phyloP scores from a whole-genome alignment of 306 rosid species.

The Begonia fuchsioides region DNA sequence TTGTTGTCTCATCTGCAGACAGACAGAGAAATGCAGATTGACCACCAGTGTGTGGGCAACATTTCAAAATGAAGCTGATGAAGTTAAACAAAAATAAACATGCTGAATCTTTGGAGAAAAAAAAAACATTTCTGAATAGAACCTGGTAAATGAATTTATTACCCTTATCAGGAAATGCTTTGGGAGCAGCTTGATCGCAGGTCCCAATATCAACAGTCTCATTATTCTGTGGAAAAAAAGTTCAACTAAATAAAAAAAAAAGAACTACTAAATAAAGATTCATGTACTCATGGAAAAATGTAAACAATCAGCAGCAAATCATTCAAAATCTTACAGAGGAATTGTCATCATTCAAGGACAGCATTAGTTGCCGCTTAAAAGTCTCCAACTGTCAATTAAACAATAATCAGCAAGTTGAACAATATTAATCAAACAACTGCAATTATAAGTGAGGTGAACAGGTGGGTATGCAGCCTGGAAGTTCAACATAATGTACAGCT shows the following conservation, averaged over 20 bases:
- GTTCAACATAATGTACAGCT: too few species aligned
- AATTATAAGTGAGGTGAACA: not conserved
- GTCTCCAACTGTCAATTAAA: constrained; percentile 65
- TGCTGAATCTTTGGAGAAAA: constrained; percentile 3
- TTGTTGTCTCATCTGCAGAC: constrained; percentile 50
- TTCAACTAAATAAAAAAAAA: constrained; percentile 4
- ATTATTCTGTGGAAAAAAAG: constrained; percentile 34
- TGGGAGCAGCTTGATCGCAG: constrained; percentile 80
- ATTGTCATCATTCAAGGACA: constrained; percentile 66
- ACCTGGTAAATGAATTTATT: constrained; percentile 14
- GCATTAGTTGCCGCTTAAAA: constrained; percentile 86
- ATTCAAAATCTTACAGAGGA: constrained; percentile 46
- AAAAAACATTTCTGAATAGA: constrained; percentile 6
- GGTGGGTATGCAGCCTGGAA: too few species aligned
- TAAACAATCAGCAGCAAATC: constrained; percentile 2
- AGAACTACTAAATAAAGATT: not conserved
- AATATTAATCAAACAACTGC: constrained; percentile 1
- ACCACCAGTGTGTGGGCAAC: constrained; percentile 3
- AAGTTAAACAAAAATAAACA: not conserved
- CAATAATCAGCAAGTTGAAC: not conserved
- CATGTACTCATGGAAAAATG: too few species aligned
- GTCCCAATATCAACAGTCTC: constrained; percentile 90
- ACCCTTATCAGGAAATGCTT: constrained; percentile 80
- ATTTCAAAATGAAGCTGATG: constrained; percentile 5
- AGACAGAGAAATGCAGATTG: constrained; percentile 6